Conservation (phyloP, 2,329 filamentous ascomycete species). For the Eutypella sp. region DNA sequence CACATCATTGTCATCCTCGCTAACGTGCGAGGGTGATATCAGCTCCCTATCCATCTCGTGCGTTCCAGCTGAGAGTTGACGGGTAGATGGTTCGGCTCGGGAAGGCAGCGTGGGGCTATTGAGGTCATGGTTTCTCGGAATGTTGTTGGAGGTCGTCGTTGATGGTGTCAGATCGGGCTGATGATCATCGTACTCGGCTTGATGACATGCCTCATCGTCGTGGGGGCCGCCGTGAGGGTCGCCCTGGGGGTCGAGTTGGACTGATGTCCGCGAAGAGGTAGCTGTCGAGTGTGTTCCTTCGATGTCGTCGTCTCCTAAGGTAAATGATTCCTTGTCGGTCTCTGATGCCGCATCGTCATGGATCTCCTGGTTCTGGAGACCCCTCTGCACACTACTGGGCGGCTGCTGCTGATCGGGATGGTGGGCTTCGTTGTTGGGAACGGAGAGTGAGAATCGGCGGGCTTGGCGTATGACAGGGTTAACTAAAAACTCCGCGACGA, state of each 20-base stretch:
- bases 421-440: slow-evolving; percentile 27
- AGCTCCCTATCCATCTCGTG: slow-evolving; percentile 7
- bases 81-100: slow-evolving; percentile 1
- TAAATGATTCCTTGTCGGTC: slow-evolving; percentile 22
- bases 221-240: too few relatives aligned
- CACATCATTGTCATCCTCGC: slow-evolving; percentile 7
- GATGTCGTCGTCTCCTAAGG: slow-evolving; percentile 14
- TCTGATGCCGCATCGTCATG: slow-evolving; percentile 26
- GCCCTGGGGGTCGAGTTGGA: slow-evolving; percentile 12
- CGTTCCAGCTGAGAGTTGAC: slow-evolving; percentile 5
- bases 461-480: slow-evolving; percentile 63
- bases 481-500: slow-evolving; percentile 61
- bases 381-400: slow-evolving; percentile 24
- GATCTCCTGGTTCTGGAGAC: slow-evolving; percentile 7
- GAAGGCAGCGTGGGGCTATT: background rate
- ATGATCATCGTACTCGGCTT: slow-evolving; percentile 4
- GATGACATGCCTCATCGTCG: slow-evolving; percentile 4
- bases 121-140: slow-evolving; percentile 3
- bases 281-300: slow-evolving; percentile 19
- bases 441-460: slow-evolving; percentile 50
- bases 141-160: background rate
- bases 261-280: slow-evolving; percentile 22
- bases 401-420: too few relatives aligned
- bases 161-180: background rate
- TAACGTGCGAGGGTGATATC: slow-evolving; percentile 7